Percentiles rank a stretch among this genome's conserved stretches.
Evolutionary conservation across 345 rosid genomes (phyloP).

Genomic region (Pseudoturritis turrita): DNA sequence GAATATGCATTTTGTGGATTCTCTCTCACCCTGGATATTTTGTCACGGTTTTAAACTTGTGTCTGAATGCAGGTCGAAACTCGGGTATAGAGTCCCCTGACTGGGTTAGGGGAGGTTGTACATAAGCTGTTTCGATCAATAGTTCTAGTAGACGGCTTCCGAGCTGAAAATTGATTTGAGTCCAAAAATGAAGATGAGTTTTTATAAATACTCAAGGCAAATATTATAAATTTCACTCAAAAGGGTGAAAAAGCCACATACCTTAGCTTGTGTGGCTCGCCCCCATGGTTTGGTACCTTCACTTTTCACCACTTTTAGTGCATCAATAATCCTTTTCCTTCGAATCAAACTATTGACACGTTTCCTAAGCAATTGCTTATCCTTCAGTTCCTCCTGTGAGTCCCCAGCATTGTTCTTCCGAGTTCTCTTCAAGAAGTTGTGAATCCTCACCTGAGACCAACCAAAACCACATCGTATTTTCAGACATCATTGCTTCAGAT

Average conservation of each 20-base stretch:
- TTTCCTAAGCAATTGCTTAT: constrained; percentile 60
- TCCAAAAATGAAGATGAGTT: constrained; percentile 7
- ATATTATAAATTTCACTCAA: neutral
- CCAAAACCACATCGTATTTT: neutral
- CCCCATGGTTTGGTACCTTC: constrained; percentile 82
- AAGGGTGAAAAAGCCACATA: constrained; percentile 25
- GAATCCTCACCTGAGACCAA: constrained; percentile 66
- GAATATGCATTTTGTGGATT: neutral
- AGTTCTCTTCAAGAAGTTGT: constrained; percentile 68
- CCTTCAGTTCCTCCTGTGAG: constrained; percentile 46
- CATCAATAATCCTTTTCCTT: constrained; percentile 63
- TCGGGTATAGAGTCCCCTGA: constrained; percentile 66
- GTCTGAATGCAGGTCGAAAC: constrained; percentile 91
- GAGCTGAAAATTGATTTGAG: constrained; percentile 46
- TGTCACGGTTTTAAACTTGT: constrained; percentile 51
- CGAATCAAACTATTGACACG: constrained; percentile 70
- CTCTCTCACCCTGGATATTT: constrained; percentile 57
- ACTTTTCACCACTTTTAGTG: constrained; percentile 58
- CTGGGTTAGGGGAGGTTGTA: constrained; percentile 76
- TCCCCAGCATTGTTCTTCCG: constrained; percentile 48
- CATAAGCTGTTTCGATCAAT: constrained; percentile 74
- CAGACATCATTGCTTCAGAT: neutral
- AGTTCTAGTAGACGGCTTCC: constrained; percentile 85
- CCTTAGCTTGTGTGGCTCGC: constrained; percentile 87
- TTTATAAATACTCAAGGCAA: neutral